Evolutionary conservation across 805 yeast genomes (phyloP).

Genomic region (Teunomyces kruisii): DNA sequence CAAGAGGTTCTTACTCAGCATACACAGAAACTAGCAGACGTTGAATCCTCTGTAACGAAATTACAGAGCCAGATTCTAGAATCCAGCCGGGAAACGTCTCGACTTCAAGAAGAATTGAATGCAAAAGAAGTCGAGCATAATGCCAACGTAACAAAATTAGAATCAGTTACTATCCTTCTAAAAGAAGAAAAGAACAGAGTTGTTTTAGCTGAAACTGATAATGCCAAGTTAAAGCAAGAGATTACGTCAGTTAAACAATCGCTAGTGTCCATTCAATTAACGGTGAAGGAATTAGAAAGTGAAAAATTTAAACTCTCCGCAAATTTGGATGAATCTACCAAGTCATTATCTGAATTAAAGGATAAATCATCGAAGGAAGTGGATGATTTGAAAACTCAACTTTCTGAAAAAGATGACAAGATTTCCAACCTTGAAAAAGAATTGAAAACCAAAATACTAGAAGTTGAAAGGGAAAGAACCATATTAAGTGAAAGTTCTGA

Average conservation of each 20-base stretch:
- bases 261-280: neutral
- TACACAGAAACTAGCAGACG: neutral
- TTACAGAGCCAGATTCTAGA: neutral
- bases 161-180: neutral
- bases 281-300: neutral
- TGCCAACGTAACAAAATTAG: neutral
- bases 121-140: neutral
- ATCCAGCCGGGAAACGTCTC: neutral
- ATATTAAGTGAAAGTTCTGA: constrained; percentile 51
- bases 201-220: neutral
- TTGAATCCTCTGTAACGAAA: neutral
- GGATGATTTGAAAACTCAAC: neutral
- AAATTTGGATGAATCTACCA: neutral
- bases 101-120: neutral
- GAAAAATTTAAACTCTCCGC: neutral
- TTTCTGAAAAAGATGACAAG: constrained; percentile 23
- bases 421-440: constrained; percentile 28
- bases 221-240: neutral
- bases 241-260: neutral
- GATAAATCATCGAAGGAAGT: constrained; percentile 1
- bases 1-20: neutral
- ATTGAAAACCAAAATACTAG: constrained; percentile 37
- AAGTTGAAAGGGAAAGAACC: constrained; percentile 52
- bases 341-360: neutral
- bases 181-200: neutral